Evolutionary conservation across 2,329 filamentous ascomycete genomes (phyloP).

Genomic region (Cladosporium austrohemisphaericum): DNA sequence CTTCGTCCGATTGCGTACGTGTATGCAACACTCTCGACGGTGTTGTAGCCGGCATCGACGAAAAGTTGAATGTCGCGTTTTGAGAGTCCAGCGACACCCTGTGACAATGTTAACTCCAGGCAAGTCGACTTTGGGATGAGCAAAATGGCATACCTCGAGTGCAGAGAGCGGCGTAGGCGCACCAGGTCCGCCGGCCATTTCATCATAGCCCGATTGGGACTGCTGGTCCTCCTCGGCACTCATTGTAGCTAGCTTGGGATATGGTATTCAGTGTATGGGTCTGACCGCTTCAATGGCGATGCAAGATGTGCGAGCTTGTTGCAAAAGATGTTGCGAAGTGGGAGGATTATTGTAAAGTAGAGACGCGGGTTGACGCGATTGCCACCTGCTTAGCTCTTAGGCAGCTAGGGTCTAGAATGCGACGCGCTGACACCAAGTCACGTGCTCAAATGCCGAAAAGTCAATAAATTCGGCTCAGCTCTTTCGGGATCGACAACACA

Average conservation of each 20-base stretch:
- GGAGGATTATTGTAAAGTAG: too few relatives aligned
- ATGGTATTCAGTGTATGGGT: not conserved
- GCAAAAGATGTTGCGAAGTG: not conserved
- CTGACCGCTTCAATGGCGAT: too few relatives aligned
- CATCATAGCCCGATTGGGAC: slow-evolving; percentile 69
- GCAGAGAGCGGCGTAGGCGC: slow-evolving; percentile 86
- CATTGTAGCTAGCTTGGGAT: slow-evolving; percentile 35
- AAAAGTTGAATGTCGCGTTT: slow-evolving; percentile 92
- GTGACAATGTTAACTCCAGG: slow-evolving; percentile 17
- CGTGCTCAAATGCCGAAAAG: too few relatives aligned
- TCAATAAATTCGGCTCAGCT: too few relatives aligned
- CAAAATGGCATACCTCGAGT: slow-evolving; percentile 64
- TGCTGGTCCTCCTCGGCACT: slow-evolving; percentile 55
- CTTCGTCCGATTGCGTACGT: slow-evolving; percentile 55
- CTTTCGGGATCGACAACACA: too few relatives aligned
- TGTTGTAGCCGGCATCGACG: slow-evolving; percentile 88
- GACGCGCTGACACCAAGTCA: too few relatives aligned
- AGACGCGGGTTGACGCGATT: too few relatives aligned
- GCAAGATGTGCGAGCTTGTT: not conserved
- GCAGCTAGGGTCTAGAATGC: too few relatives aligned
- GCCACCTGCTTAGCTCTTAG: too few relatives aligned
- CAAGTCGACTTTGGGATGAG: not conserved
- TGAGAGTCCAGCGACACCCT: slow-evolving; percentile 88
- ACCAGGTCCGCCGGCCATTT: slow-evolving; percentile 72
- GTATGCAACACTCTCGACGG: slow-evolving; percentile 93